A percentile compares a stretch with the other conserved stretches of the same genome.
These are phyloP conservation scores for Miamiensis avidus DNA, from an alignment of 169 alveolate genomes.

Conservation along the genomic window DNA sequence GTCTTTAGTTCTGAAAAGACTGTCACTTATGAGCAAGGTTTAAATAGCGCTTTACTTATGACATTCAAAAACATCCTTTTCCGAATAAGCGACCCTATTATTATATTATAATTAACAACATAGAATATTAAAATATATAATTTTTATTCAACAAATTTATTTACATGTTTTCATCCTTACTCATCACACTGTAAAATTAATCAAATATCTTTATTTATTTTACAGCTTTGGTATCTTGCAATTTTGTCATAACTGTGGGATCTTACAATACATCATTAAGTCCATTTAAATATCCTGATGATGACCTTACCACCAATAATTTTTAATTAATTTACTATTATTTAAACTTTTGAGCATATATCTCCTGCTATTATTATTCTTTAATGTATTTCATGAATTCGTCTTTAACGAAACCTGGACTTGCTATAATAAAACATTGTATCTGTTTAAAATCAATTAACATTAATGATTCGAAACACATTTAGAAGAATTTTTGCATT, in stretches of 20 bases:
- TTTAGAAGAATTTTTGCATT: slow-evolving; percentile 25
- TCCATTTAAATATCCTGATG: slow-evolving; percentile 37
- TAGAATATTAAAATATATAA: neutral
- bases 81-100: slow-evolving; percentile 28
- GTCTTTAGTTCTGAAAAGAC: slow-evolving; percentile 28
- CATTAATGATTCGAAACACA: slow-evolving; percentile 20
- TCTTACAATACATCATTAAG: slow-evolving; percentile 35
- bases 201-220: slow-evolving; percentile 31
- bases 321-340: slow-evolving; percentile 4
- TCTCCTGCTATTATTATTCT: neutral
- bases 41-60: slow-evolving; percentile 29
- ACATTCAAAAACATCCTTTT: slow-evolving; percentile 24
- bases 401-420: slow-evolving; percentile 35
- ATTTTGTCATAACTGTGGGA: slow-evolving; percentile 12
- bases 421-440: slow-evolving; percentile 29
- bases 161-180: slow-evolving; percentile 8
- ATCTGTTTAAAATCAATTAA: slow-evolving; percentile 7
- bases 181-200: slow-evolving; percentile 6
- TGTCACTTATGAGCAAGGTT: slow-evolving; percentile 32
- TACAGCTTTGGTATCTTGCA: slow-evolving; percentile 37
- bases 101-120: neutral
- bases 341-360: slow-evolving; percentile 1
- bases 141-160: neutral
- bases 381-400: slow-evolving; percentile 23
- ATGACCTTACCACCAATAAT: slow-evolving; percentile 10